Percentiles rank a stretch among this genome's conserved stretches.
These are phyloP conservation scores for Penicillium chermesinum DNA, from an alignment of 495 filamentous ascomycete species.

Conservation along the genomic window DNA sequence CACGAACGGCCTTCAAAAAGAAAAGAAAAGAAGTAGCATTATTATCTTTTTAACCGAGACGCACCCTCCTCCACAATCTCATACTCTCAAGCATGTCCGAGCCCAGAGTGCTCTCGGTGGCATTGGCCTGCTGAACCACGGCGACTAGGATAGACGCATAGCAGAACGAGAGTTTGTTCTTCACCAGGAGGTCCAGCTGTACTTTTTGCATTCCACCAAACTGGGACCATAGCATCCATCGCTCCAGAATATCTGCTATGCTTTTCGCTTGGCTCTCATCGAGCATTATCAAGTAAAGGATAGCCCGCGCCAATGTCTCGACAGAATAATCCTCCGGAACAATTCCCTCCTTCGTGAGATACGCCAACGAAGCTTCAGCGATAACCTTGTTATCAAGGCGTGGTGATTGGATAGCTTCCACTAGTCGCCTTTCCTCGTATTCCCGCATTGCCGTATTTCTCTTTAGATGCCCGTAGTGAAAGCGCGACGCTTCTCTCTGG, in stretches of 20 bases:
- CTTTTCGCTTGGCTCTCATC: conserved; percentile 1
- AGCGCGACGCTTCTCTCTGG: not conserved
- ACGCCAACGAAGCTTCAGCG: not conserved
- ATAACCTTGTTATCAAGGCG: conserved; percentile 5
- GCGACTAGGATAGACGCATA: conserved; percentile 4
- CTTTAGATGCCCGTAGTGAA: not conserved
- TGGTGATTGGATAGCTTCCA: conserved; percentile 8
- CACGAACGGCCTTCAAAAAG: too few relatives aligned
- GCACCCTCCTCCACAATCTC: conserved; percentile 3
- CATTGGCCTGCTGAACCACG: conserved; percentile 3
- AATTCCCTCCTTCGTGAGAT: not conserved
- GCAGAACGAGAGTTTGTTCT: conserved; percentile 7
- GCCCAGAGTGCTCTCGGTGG: not conserved
- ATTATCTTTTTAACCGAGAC: not conserved
- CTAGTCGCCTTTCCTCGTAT: conserved; percentile 4
- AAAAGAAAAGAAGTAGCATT: too few relatives aligned
- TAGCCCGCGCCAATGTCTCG: not conserved
- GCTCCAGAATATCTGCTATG: conserved; percentile 5
- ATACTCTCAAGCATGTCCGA: conserved; percentile 7
- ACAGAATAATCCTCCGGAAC: not conserved
- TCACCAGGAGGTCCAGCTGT: conserved; percentile 1
- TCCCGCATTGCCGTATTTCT: not conserved
- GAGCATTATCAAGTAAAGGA: conserved; percentile 2
- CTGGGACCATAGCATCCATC: conserved; percentile 7
- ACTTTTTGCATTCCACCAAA: conserved; percentile 8